Conservation (phyloP, 768 basidiomycete genomes). For the Lentinula aciculospora region DNA sequence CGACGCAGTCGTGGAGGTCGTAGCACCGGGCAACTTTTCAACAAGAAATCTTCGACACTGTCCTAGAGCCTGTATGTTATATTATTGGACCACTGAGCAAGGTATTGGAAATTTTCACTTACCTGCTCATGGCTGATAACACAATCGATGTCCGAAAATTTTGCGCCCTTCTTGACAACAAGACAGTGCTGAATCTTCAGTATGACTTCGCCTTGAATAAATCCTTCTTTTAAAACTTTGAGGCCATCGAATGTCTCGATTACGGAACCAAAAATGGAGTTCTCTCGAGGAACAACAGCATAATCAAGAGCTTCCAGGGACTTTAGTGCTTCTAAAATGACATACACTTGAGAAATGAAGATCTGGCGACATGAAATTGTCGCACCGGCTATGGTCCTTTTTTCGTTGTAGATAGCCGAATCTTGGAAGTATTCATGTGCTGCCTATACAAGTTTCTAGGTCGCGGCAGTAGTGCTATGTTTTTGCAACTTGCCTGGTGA, state of each 20-base stretch:
- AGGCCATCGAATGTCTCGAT: constrained; percentile 69
- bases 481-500: constrained; percentile 40
- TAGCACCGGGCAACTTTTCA: constrained; percentile 44
- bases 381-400: constrained; percentile 13
- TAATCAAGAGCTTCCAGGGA: constrained; percentile 43
- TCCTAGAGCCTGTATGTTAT: constrained; percentile 25
- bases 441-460: constrained; percentile 27
- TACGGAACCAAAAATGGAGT: constrained; percentile 69
- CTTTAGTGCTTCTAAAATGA: constrained; percentile 51
- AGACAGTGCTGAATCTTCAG: constrained; percentile 67
- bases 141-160: constrained; percentile 44
- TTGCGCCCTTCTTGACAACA: constrained; percentile 53
- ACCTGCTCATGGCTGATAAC: constrained; percentile 84
- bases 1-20: constrained; percentile 54
- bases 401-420: constrained; percentile 36
- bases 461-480: not conserved
- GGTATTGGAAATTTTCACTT: not conserved
- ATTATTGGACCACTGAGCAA: not conserved
- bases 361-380: not conserved
- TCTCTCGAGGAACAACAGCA: constrained; percentile 78
- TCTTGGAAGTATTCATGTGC: constrained; percentile 40
- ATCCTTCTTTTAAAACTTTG: constrained; percentile 39
- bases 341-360: not conserved
- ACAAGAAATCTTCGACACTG: constrained; percentile 67
- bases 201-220: constrained; percentile 55